Percentiles rank a stretch among this genome's conserved stretches.
Conservation (phyloP, 2,329 filamentous ascomycete species). For the Chalaropsis ovoidea region DNA sequence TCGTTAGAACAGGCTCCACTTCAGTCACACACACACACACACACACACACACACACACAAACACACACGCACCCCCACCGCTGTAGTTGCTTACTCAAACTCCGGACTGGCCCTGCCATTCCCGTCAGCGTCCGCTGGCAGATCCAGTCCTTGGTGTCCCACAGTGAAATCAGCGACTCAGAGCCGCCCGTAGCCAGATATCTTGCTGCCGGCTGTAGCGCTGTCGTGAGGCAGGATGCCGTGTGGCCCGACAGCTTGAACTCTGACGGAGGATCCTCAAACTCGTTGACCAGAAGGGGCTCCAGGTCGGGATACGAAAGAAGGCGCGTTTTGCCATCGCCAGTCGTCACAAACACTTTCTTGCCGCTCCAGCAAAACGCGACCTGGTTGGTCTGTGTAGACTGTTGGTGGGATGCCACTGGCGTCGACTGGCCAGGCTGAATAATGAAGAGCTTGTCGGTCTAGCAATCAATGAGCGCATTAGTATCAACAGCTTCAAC, state of each 20-base stretch:
- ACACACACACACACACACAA: neutral
- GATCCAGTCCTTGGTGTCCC: conserved; percentile 69
- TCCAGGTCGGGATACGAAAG: conserved; percentile 56
- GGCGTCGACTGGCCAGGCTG: conserved; percentile 49
- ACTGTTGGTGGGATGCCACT: conserved; percentile 50
- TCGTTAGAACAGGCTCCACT: conserved; percentile 2
- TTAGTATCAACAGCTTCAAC: too few species aligned
- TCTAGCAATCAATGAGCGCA: conserved; percentile 34
- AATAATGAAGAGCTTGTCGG: conserved; percentile 52
- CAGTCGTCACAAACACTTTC: conserved; percentile 60
- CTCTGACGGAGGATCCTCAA: conserved; percentile 38
- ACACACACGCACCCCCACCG: neutral
- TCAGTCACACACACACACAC: neutral
- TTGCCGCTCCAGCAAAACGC: conserved; percentile 63
- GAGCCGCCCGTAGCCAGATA: conserved; percentile 66
- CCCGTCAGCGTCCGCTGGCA: conserved; percentile 60
- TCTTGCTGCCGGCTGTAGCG: conserved; percentile 59
- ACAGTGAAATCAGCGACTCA: conserved; percentile 64
- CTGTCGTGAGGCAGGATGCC: conserved; percentile 57
- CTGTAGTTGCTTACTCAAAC: conserved; percentile 45
- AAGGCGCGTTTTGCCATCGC: conserved; percentile 60
- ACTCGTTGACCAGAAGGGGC: conserved; percentile 43
- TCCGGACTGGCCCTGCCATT: conserved; percentile 59
- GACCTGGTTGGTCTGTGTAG: conserved; percentile 59
- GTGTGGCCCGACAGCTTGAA: conserved; percentile 63